Base-by-base conservation (phyloP, 805 yeast species). In the Wickerhamomyces strasburgensis region DNA sequence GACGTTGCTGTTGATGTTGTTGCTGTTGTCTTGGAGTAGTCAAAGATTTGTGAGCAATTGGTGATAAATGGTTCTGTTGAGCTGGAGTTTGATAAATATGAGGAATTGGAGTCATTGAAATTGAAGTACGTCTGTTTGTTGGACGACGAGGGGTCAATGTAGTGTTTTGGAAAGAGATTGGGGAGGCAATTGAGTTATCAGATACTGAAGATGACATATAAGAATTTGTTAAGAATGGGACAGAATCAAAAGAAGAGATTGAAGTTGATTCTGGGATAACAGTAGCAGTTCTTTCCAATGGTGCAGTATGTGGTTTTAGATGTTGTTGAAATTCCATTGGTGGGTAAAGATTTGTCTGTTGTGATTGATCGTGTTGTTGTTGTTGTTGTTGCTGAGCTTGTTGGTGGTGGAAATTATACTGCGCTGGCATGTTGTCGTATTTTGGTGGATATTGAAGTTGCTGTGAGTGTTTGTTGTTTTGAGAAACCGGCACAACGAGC, bases 101-200 rank as follows among this genome's bases (percentile, higher is more conserved):
- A n/a, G 43, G 56, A 27, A 62, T 51, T 1, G 73, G 70, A 2
- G 72, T 68, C 14, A 57, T 27, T n/a, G 34, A 16, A 3, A 49
- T 37, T 3, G 49, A 40, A 18, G 44, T 40, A 33, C 54, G 43
- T 25, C 49, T 31, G 29, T 29, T 56, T 49, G 37, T 43, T 2
- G 35, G 16, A 39, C 43, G 66, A 53, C 28, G 62, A 49, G 29
- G 65, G 45, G 33, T 69, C 25, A 30, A n/a, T 47, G 43, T 68
- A 54, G 51, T 62, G 57, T 72, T 72, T 5, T 53, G 48, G 28
- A 44, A 48, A 3, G 58, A 48, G 10, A 46, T 29, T 29, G 52
- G 52, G 5, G 52, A 48, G 2, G 49, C 42, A 29, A 48, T 46
- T 3, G 52, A 48, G 14, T 39, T 41, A 19, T 44, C 47, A 1